Conservation (phyloP, 345 rosid species). For the Raphanus raphanistrum region DNA sequence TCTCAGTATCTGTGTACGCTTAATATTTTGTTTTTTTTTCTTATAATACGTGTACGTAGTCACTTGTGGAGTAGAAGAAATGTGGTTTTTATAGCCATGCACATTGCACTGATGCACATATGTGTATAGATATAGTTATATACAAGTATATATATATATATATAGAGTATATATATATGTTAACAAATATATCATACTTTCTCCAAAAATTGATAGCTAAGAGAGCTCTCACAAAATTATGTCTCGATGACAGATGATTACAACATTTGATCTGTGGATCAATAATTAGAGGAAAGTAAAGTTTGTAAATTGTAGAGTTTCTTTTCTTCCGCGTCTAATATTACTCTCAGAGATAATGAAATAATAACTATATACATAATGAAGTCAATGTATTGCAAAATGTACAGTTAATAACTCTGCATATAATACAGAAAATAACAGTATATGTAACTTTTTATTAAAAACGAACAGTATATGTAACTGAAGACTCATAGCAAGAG, state of each 20-base stretch:
- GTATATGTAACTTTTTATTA: too few species aligned
- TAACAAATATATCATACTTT: neutral
- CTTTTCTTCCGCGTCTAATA: neutral
- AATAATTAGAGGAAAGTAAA: neutral
- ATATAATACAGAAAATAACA: too few species aligned
- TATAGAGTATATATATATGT: neutral
- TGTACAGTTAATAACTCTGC: too few species aligned
- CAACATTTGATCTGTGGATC: neutral
- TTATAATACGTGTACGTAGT: neutral
- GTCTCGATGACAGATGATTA: neutral
- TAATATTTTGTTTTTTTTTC: neutral
- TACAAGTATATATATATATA: too few species aligned
- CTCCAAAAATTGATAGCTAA: neutral
- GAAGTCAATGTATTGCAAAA: too few species aligned
- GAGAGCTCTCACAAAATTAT: neutral
- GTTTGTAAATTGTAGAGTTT: neutral
- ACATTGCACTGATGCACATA: neutral
- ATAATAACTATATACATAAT: too few species aligned
- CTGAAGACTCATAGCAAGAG: too few species aligned
- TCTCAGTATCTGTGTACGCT: slow-evolving; percentile 4
- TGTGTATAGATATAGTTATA: neutral
- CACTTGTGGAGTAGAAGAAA: slow-evolving; percentile 1
- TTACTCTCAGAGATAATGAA: too few species aligned
- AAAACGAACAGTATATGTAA: too few species aligned
- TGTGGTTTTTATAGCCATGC: slow-evolving; percentile 1